Evolutionary conservation across 192 early-diverging fungal genomes (phyloP), one percentile per base, ranked within the genome.

Genomic region (Backusella mclennaniae): DNA sequence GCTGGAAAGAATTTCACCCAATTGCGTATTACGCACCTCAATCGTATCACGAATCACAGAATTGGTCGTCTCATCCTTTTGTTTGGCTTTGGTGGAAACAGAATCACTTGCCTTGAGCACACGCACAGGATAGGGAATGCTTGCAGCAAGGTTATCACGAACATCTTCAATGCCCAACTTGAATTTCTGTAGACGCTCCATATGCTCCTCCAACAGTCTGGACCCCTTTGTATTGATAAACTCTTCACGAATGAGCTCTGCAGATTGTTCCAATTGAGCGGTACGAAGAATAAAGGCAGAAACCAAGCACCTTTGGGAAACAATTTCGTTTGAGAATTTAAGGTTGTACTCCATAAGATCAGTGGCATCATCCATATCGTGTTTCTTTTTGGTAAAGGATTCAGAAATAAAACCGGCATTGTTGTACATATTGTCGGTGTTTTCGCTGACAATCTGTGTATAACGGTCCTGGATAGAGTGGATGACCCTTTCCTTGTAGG

Each of bases 21-120:
- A 35, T 9, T 66, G 56, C 17, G 52, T 36, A 59, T 39, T 73
- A 19, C 79, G 44, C n/a, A 71, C 66, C 12, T 73, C 71, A 23
- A 80, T 44, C 6, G 79, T 80, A 31, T 77, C 79, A 35, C 69
- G 35, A 44, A 80, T 76, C 21, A 77, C 75, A 29, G 44, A 67
- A 42, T 80, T 76, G 17, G 79, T 70, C 5, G 71, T 73, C 44
- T 80, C 69, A 59, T 80, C 79, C 42, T 76, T 67, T 4, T 69
- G 66, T 19, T 67, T 69, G 15, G 53, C 36, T 35, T 76, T 59
- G 2, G 53, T 59, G 5, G 70, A 59, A 15, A 67, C 46, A 69
- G 69, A 31, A 19, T 71, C 73, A 31, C 26, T 14, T 36, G 44
- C 35, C 26, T 63, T 63, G 15, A 41, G 35, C 12, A 67, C 35